Base-by-base conservation (phyloP, 1,284 basidiomycete genomes). In the Sporisorium sorghi region DNA sequence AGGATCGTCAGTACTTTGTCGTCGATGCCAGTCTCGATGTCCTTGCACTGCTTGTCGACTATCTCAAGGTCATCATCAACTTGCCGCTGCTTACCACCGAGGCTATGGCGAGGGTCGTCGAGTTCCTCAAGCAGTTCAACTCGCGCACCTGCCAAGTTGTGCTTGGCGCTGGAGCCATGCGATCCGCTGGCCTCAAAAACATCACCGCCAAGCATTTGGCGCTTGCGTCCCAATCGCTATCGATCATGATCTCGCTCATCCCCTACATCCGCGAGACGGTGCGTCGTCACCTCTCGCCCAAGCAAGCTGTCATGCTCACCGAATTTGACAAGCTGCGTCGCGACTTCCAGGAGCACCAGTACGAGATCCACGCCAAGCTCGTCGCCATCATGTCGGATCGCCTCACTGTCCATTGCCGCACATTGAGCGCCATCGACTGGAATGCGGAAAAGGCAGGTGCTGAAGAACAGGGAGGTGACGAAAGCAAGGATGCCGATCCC, bases 321-420 rank as follows among this genome's bases (percentile, higher is more conserved):
- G 96, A 99, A 86, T 99, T 99, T 84, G 97, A 99, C 87, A 97
- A 97, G 87, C 89, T 99, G 62, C 97, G 95, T 86, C 88, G 96
- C 86, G 97, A 99, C 85, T 98, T 93, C 84, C 94, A 97, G 88
- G 96, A 99, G 85, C 96, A 99, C 86, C 97, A 99, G 86, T 93
- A 95, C 84, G 97, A 99, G 87, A 97, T 99, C 57, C 95, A 99
- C 85, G 89, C 93, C 58, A 99, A 99, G 87, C 88, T 99, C 56
- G 92, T 99, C 53, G 92, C 94, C 37, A 99, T 99, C 86, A 99
- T 99, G 97, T 91, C 94, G 55, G 96, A 99, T 86, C 89, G 96
- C 53, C 87, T 99, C 49, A 90, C 88, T 68, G 91, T 92, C 1
- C 96, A 99, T 85, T 91, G 93, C 83, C 90, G 90, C 81, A 87